Base-by-base conservation (phyloP, 176 grass and related monocot species). In the Aegilops longissima region DNA sequence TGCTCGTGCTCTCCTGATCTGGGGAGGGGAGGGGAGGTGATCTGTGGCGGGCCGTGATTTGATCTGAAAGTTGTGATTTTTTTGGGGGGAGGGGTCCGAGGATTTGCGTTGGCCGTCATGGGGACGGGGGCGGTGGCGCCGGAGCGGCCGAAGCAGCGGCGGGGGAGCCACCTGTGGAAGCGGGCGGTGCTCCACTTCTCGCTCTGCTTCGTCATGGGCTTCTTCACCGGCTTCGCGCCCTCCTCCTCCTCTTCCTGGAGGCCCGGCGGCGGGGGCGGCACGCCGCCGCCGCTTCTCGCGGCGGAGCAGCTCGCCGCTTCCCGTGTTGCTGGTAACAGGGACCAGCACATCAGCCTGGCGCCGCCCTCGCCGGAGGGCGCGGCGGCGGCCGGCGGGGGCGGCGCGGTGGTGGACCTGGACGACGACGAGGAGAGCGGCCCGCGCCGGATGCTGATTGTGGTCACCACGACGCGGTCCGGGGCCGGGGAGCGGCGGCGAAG, bases 201-300 rank as follows among this genome's bases (percentile, higher is more conserved):
- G 4, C 90, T 99, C 62, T 99, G 97, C 89, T 99, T 99, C 83
- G 90, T 94, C 66, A 97, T 93, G 92, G 97, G 97, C 21, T 99
- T 99, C 92, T 99, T 99, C 90, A 97, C 94, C 21, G 97, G 97
- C 25, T 99, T 99, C 85, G 94, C 94, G 29, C 97, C 97, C 3
- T 91, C 94, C 12, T 94, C 86, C 3, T 76, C 86, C 3, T 81
- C 84, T 0, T 76, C 73, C 12, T 87, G 86, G 82, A 75, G 73
- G 16, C 12, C 76, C 16, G n/a, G 36, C 7, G 2, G 8, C 34
- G 69, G 61, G 5, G 72, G 6, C 73, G 73, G 49, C 73, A 3
- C 42, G 13, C 3, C 2, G 66, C 74, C 52, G 63, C 85, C 70
- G 52, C 61, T 83, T 14, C 45, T 86, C 12, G 44, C 49, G 17